Evolutionary conservation across 305 asterid genomes (phyloP).

Genomic region (Striga hermonthica): DNA sequence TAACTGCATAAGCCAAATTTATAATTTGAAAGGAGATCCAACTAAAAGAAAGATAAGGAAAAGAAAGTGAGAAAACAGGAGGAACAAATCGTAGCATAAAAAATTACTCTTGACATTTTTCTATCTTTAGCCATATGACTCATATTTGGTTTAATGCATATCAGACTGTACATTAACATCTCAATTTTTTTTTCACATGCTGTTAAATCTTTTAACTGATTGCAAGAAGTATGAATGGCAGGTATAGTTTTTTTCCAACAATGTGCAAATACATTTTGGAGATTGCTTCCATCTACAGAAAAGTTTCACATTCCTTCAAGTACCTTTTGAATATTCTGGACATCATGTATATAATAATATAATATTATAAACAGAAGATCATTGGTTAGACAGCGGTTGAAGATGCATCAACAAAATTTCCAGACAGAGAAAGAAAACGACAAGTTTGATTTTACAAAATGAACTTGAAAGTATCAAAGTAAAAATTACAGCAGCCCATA

Average conservation of each 20-base stretch:
- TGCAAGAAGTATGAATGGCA: slow-evolving; percentile 12
- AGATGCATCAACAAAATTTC: not conserved
- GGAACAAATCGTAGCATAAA: not conserved
- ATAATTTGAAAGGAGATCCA: too few species aligned
- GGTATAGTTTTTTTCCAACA: not conserved
- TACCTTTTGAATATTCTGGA: slow-evolving; percentile 12
- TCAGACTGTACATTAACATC: not conserved
- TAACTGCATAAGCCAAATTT: slow-evolving; percentile 9
- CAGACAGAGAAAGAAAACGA: slow-evolving; percentile 1
- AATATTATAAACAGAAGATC: not conserved
- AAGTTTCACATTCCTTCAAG: slow-evolving; percentile 19
- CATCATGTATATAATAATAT: slow-evolving; percentile 3
- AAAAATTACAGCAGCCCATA: not conserved
- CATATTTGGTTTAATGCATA: not conserved
- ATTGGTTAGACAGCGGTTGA: not conserved
- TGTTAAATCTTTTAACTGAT: slow-evolving; percentile 1
- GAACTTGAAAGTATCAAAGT: not conserved
- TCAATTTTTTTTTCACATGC: not conserved
- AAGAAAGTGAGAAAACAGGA: not conserved
- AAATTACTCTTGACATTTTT: slow-evolving; percentile 6
- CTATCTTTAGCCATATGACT: not conserved
- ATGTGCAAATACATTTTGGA: not conserved
- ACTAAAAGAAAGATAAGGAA: not conserved
- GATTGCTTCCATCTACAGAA: slow-evolving; percentile 10
- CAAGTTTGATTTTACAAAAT: not conserved